Evolutionary conservation across 306 rosid genomes (phyloP), one percentile per base, ranked within the genome.

Genomic region (Pyrus communis): DNA sequence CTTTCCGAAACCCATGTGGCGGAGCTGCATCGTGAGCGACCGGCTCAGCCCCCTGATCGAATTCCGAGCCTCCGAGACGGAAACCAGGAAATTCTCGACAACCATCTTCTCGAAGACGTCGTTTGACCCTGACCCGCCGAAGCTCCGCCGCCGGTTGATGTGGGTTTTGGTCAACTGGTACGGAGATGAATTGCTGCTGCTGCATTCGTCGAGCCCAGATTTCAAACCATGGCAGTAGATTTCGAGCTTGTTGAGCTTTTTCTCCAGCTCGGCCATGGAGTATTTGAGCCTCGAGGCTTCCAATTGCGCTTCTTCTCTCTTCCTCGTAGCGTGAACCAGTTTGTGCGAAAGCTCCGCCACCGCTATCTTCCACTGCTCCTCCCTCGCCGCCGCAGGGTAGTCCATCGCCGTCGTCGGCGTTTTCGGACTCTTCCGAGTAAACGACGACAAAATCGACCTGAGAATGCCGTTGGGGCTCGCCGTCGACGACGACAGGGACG

Each of bases 211-310:
- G 0, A 95, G 92, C 0, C 91, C 96, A 0, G 96, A 85, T 33
- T 92, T 92, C 88, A 96, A 70, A 54, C 31, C 80, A 64, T 88
- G 96, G 81, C 98, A 90, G 75, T 92, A 95, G 15, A 89, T 30
- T 63, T 95, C 97, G 6, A 95, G 93, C 35, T 95, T 92, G 89
- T 88, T 90, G 70, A 96, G 97, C 70, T 96, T 96, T 81, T 91
- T 92, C 86, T 96, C 99, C 42, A 96, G 78, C 82, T 88, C 97
- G 12, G 88, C 75, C 96, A 92, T 90, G 45, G 98, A 89, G 51
- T 82, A 75, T 77, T 92, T 95, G 9, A 92, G 88, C 82, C 87
- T 82, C 0, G 99, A 96, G 71, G 97, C 96, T 79, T 92, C 97
- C 12, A 82, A 77, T 74, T 88, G 67, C 10, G 98, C 98, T 49